Evolutionary conservation across 257 asterid species (phyloP).

Genomic region (Jasminum sambac): DNA sequence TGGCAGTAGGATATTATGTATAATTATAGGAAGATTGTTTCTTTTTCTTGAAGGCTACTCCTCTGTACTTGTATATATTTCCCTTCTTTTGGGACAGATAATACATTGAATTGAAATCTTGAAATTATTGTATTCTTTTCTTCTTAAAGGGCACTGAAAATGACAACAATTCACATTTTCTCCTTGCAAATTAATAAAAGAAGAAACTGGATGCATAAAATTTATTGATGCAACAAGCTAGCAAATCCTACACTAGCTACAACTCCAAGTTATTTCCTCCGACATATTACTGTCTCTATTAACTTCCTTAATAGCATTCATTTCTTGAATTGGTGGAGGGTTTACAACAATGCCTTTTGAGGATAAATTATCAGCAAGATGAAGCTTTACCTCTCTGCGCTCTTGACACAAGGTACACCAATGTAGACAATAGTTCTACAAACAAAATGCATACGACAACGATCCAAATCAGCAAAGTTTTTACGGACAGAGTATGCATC

Average conservation of each 20-base stretch:
- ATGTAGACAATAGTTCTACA: constrained; percentile 74
- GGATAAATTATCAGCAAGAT: constrained; percentile 31
- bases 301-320: constrained; percentile 39
- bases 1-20: no score
- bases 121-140: no score
- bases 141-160: not conserved
- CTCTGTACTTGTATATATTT: no score
- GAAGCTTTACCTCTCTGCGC: constrained; percentile 62
- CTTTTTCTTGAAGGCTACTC: no score
- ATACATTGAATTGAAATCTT: no score
- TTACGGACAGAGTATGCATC: constrained; percentile 18
- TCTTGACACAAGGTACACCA: constrained; percentile 96
- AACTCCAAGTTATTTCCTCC: constrained; percentile 43
- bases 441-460: constrained; percentile 33
- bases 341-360: constrained; percentile 31
- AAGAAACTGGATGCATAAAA: not conserved
- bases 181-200: not conserved
- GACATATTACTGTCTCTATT: constrained; percentile 16
- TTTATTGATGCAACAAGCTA: not conserved
- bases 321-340: constrained; percentile 69
- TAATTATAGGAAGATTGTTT: no score
- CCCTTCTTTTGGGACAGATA: no score
- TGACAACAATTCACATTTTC: not conserved
- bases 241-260: constrained; percentile 41
- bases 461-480: constrained; percentile 4